Conservation (phyloP, 495 filamentous ascomycete genomes). For the Aspergillus cristatus region DNA sequence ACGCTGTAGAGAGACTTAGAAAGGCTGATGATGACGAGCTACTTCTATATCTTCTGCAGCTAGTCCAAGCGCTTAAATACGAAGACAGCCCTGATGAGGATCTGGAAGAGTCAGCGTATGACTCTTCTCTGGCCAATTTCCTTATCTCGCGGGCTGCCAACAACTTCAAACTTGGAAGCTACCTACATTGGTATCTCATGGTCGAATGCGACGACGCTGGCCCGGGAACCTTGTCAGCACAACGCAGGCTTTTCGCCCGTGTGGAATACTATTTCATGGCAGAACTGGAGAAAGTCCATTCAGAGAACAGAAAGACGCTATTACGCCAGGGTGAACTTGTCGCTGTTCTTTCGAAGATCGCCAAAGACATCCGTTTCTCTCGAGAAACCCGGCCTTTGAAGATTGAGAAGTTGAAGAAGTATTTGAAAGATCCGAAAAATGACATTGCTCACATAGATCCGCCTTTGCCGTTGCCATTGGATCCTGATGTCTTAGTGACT, state of each 20-base stretch:
- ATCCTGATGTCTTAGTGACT: constrained; percentile 68
- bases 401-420: constrained; percentile 71
- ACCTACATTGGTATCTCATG: constrained; percentile 97
- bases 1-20: constrained; percentile 83
- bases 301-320: constrained; percentile 63
- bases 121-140: constrained; percentile 85
- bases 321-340: constrained; percentile 85
- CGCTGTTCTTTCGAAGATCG: constrained; percentile 76
- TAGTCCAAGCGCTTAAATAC: constrained; percentile 95
- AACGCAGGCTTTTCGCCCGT: constrained; percentile 77
- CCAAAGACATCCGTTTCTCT: constrained; percentile 78
- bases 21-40: constrained; percentile 94
- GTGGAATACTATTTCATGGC: constrained; percentile 94
- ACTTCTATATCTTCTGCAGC: constrained; percentile 82
- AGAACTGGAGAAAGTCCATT: constrained; percentile 52
- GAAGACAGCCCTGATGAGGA: constrained; percentile 59
- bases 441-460: constrained; percentile 76
- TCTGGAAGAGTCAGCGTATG: constrained; percentile 55
- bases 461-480: constrained; percentile 78
- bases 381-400: constrained; percentile 69
- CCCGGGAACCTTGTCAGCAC: constrained; percentile 56
- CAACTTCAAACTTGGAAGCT: constrained; percentile 86
- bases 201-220: constrained; percentile 87
- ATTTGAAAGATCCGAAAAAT: constrained; percentile 81
- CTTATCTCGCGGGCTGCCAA: constrained; percentile 75